Evolutionary conservation across 306 rosid species (phyloP), one percentile per base, ranked within the genome.

Genomic region (Citrullus mucosospermus): DNA sequence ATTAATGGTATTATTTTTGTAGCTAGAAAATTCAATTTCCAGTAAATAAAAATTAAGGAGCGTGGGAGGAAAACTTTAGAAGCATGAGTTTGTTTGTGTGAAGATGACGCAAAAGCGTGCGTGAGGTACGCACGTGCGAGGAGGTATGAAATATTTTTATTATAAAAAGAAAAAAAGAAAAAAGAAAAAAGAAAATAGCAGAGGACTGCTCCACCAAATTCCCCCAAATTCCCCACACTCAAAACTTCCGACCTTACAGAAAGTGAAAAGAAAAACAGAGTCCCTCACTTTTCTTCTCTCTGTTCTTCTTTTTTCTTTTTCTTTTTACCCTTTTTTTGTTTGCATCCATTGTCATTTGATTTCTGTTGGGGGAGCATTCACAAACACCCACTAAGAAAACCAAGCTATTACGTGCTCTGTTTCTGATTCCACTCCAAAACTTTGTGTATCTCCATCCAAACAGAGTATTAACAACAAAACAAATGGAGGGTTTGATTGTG

Each of bases 401-500:
- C 54, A 17, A 53, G 2, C 57, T 15, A 53, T 15, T 53, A 53
- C n/a, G 17, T 16, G 57, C 57, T 53, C 20, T 53, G 57, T 53
- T 53, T 53, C 57, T 67, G 53, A 17, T 71, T 80, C 61, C 67
- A 58, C 32, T 76, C 5, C n/a, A 39, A 56, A 76, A 55, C 59
- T 55, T 14, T 57, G 15, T 51, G 4, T 41, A 77, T 22, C 28
- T 34, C 18, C 61, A 20, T 54, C n/a, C 14, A 18, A 53, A 73
- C 43, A 50, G 36, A 15, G 60, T 0, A 11, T 7, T 7, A 59
- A 0, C 61, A 30, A n/a, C 17, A 60, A 55, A 43, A 15, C 9
- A 20, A 48, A 85, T 84, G 90, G 89, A 87, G 82, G 71, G 25
- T 65, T 20, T 36, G 25, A 77, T 76, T 30, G 41, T 55, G 67